phyloP scores from a whole-genome alignment of 345 rosid species.

The Arabidopsis suecica region DNA sequence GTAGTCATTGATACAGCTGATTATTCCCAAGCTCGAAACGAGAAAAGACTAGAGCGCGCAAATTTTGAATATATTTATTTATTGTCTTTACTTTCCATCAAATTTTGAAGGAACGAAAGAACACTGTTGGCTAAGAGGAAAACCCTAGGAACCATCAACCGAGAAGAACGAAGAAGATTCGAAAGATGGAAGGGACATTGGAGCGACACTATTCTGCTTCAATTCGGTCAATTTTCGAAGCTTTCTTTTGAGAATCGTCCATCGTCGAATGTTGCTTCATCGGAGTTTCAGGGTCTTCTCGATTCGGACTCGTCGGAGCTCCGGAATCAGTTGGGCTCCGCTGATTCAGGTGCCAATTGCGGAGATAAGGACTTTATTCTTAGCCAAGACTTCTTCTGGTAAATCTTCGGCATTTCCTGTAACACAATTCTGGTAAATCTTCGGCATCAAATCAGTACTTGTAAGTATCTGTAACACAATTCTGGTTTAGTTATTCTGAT shows the following conservation, averaged over 20 bases:
- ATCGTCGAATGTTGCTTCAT: constrained; percentile 44
- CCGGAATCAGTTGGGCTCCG: constrained; percentile 39
- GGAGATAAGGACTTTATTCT: constrained; percentile 79
- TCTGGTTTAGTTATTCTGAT: background rate
- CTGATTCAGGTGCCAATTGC: constrained; percentile 46
- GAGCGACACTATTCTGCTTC: constrained; percentile 52
- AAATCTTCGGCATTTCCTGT: constrained; percentile 12
- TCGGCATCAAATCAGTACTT: no score
- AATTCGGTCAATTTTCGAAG: constrained; percentile 44
- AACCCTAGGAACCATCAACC: constrained; percentile 48
- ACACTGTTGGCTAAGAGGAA: constrained; percentile 51
- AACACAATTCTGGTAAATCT: no score
- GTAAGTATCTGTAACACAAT: no score
- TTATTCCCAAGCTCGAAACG: constrained; percentile 5
- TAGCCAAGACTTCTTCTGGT: constrained; percentile 98
- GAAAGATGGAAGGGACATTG: constrained; percentile 59
- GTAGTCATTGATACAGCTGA: constrained; percentile 7
- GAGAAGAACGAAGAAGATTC: constrained; percentile 37
- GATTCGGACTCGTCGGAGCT: constrained; percentile 43
- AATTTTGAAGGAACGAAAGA: constrained; percentile 40
- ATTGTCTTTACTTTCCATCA: background rate
- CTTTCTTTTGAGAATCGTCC: constrained; percentile 46
- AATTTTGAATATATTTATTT: constrained; percentile 28
- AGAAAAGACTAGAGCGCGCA: constrained; percentile 47
- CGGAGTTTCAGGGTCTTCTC: constrained; percentile 55